phyloP scores from a whole-genome alignment of 2,329 filamentous ascomycete genomes.

The Claviceps pusilla region DNA sequence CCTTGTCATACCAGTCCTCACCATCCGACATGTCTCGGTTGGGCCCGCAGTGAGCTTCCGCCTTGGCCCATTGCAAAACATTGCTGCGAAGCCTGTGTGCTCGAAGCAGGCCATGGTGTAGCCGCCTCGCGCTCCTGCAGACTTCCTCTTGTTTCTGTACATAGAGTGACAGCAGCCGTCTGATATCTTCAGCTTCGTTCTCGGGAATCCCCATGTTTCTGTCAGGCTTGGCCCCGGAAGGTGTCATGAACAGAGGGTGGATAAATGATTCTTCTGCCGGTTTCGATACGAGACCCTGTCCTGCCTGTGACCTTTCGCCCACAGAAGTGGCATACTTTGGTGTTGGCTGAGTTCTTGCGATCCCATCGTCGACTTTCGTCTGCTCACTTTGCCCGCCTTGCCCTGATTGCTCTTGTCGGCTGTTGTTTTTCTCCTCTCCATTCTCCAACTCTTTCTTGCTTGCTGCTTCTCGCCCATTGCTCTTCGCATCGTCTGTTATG shows the following conservation, averaged over 20 bases:
- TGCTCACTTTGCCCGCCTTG: background rate
- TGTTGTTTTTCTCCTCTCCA: background rate
- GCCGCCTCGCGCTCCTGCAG: slow-evolving; percentile 50
- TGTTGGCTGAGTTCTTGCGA: slow-evolving; percentile 7
- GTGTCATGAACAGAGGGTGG: slow-evolving; percentile 60
- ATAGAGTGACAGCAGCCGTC: slow-evolving; percentile 57
- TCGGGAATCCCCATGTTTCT: slow-evolving; percentile 57
- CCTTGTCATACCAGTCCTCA: slow-evolving; percentile 78
- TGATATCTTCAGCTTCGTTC: slow-evolving; percentile 62
- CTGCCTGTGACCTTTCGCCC: slow-evolving; percentile 15
- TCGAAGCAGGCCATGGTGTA: slow-evolving; percentile 56
- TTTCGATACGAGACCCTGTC: slow-evolving; percentile 6
- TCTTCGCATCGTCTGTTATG: slow-evolving; percentile 1
- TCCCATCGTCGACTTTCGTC: slow-evolving; percentile 3
- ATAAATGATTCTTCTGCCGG: slow-evolving; percentile 36
- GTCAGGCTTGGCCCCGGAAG: slow-evolving; percentile 46
- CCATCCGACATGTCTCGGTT: slow-evolving; percentile 70
- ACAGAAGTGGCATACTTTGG: slow-evolving; percentile 3
- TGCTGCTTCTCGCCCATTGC: background rate
- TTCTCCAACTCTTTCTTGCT: background rate
- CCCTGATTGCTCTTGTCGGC: background rate
- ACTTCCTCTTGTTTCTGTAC: slow-evolving; percentile 80
- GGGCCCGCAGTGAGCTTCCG: slow-evolving; percentile 54
- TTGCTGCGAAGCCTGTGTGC: slow-evolving; percentile 57
- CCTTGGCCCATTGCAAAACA: slow-evolving; percentile 62